phyloP scores from a whole-genome alignment of 345 rosid species.

The Zanthoxylum bungeanum region DNA sequence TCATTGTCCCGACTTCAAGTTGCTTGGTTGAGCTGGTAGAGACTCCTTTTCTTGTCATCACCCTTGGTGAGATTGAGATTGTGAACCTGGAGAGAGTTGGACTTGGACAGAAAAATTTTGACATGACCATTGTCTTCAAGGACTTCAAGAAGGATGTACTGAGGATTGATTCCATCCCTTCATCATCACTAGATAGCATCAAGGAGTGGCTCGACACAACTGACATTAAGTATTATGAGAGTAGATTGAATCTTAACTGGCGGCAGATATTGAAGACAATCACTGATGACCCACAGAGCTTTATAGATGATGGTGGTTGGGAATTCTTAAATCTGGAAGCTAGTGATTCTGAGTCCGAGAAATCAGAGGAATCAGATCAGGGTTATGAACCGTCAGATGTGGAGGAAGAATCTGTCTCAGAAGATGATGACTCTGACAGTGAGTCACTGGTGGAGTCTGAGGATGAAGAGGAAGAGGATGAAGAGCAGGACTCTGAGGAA shows the following conservation, averaged over 20 bases:
- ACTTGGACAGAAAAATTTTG: slow-evolving; percentile 89
- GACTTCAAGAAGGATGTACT: slow-evolving; percentile 91
- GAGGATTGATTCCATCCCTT: slow-evolving; percentile 77
- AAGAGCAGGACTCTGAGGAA: slow-evolving; percentile 71
- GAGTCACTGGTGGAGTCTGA: slow-evolving; percentile 84
- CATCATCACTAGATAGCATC: slow-evolving; percentile 76
- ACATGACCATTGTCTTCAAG: slow-evolving; percentile 87
- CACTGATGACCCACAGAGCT: slow-evolving; percentile 86
- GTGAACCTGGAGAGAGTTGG: slow-evolving; percentile 95
- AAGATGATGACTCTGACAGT: slow-evolving; percentile 68
- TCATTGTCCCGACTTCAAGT: slow-evolving; percentile 84
- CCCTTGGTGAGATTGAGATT: slow-evolving; percentile 89
- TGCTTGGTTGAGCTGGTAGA: slow-evolving; percentile 90
- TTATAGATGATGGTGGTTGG: slow-evolving; percentile 88
- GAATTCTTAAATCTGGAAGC: slow-evolving; percentile 87
- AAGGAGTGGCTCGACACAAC: slow-evolving; percentile 96
- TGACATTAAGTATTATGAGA: slow-evolving; percentile 88
- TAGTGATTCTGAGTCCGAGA: slow-evolving; percentile 80
- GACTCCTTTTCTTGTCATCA: slow-evolving; percentile 75
- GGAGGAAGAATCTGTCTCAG: slow-evolving; percentile 79
- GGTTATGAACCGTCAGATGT: slow-evolving; percentile 87
- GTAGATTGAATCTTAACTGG: slow-evolving; percentile 93
- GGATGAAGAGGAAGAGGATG: slow-evolving; percentile 78
- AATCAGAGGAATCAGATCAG: slow-evolving; percentile 79
- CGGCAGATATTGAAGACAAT: slow-evolving; percentile 84